Percentiles rank a stretch among this genome's conserved stretches.
phyloP scores from a whole-genome alignment of 1,284 basidiomycete genomes.

The Erythrobasidium hasegawianum region DNA sequence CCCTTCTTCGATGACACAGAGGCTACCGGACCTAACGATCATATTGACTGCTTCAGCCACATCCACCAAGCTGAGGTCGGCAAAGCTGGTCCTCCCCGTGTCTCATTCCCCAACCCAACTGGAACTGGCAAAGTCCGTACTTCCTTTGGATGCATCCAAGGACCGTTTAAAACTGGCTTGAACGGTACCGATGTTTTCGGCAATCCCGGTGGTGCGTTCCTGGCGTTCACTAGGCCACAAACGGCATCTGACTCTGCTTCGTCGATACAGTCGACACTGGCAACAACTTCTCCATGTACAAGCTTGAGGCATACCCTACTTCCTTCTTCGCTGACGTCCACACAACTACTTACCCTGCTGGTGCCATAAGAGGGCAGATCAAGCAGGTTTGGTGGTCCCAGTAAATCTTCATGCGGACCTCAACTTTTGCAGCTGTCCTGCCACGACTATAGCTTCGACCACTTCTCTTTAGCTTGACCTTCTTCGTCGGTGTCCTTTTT shows the following conservation, averaged over 20 bases:
- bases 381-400: too few species aligned
- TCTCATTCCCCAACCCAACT: constrained; percentile 42
- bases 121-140: constrained; percentile 43
- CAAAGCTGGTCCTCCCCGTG: constrained; percentile 46
- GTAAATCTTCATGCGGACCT: too few species aligned
- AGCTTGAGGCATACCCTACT: constrained; percentile 48
- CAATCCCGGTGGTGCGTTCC: constrained; percentile 36
- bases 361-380: constrained; percentile 50
- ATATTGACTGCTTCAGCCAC: constrained; percentile 36
- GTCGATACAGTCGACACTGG: constrained; percentile 45
- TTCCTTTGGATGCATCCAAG: constrained; percentile 47
- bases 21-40: too few species aligned
- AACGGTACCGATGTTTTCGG: constrained; percentile 40
- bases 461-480: background rate
- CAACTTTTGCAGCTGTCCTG: too few species aligned
- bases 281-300: constrained; percentile 44
- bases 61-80: constrained; percentile 48
- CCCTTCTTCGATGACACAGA: too few species aligned
- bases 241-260: too few species aligned
- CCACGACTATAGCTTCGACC: too few species aligned
- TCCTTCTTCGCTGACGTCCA: constrained; percentile 50
- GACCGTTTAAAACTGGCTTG: constrained; percentile 51
- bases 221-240: too few species aligned
- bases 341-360: constrained; percentile 46
- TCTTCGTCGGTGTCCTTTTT: background rate